phyloP scores from a whole-genome alignment of 176 grass and related monocot genomes.

The Rhynchospora pubera region DNA sequence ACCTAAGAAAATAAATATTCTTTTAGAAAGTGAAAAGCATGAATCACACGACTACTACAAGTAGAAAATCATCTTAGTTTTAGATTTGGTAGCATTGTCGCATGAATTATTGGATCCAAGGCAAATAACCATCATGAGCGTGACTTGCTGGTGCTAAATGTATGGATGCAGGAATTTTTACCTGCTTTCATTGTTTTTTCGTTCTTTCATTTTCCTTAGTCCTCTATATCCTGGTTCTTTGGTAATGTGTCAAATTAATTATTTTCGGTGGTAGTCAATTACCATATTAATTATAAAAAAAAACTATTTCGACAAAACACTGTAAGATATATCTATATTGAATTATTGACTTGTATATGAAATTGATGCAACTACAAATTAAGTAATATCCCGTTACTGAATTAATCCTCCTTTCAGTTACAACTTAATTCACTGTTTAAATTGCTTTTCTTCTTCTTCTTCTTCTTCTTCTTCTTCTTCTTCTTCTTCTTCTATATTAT shows the following conservation, averaged over 20 bases:
- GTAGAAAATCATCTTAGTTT: background rate
- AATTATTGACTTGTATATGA: background rate
- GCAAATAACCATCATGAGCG: background rate
- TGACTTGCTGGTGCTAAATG: background rate
- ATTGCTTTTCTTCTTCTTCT: too few species aligned
- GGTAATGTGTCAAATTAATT: background rate
- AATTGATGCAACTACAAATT: background rate
- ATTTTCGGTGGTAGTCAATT: background rate
- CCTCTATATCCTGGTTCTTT: background rate
- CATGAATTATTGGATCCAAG: background rate
- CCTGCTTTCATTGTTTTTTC: background rate
- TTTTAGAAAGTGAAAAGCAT: background rate
- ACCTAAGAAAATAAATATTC: background rate
- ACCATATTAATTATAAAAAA: background rate
- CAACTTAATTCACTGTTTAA: too few species aligned
- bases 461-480: too few species aligned
- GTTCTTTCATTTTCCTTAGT: background rate
- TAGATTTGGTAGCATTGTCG: background rate
- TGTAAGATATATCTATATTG: background rate
- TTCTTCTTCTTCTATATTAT: too few species aligned
- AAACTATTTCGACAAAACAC: background rate
- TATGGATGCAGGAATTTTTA: background rate
- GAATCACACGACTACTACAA: background rate
- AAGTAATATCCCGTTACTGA: background rate
- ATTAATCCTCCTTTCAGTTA: background rate